Conservation (phyloP, 2,329 filamentous ascomycete species). For the Aschersonia sp. region DNA sequence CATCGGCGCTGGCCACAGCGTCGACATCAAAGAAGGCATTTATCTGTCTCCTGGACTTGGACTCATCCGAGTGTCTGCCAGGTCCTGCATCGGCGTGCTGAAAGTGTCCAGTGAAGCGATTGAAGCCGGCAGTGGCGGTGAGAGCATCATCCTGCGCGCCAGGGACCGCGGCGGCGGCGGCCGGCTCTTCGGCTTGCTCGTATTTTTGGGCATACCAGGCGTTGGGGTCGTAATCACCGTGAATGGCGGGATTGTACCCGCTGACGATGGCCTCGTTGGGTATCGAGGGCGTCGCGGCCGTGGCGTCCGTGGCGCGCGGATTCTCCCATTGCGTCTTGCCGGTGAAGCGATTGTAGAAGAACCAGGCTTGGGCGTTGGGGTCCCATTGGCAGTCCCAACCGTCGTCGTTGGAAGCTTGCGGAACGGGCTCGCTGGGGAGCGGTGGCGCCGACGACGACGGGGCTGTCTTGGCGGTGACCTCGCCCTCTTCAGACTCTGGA, state of each 20-base stretch:
- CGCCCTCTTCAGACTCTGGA: not conserved
- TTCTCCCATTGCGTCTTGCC: slow-evolving; percentile 72
- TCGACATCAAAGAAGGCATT: slow-evolving; percentile 94
- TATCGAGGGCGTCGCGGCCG: slow-evolving; percentile 12
- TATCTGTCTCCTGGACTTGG: slow-evolving; percentile 79
- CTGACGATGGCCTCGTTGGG: slow-evolving; percentile 33
- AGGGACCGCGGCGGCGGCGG: slow-evolving; percentile 12
- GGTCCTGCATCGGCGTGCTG: slow-evolving; percentile 54
- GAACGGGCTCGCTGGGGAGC: slow-evolving; percentile 26
- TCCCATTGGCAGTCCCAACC: slow-evolving; percentile 82
- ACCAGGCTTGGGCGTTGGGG: slow-evolving; percentile 50
- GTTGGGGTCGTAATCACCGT: slow-evolving; percentile 90
- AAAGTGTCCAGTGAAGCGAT: slow-evolving; percentile 77
- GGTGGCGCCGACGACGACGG: slow-evolving; percentile 19
- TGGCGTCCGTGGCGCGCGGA: slow-evolving; percentile 44
- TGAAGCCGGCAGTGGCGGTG: slow-evolving; percentile 63
- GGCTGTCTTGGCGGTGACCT: slow-evolving; percentile 6
- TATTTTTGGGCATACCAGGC: slow-evolving; percentile 75
- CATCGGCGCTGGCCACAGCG: slow-evolving; percentile 78
- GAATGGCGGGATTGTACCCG: slow-evolving; percentile 91
- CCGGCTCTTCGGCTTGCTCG: slow-evolving; percentile 18
- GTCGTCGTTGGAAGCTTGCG: slow-evolving; percentile 35
- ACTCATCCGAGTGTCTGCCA: slow-evolving; percentile 72
- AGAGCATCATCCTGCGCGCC: slow-evolving; percentile 38
- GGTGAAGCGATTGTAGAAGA: slow-evolving; percentile 76